Conservation (phyloP, 2,329 filamentous ascomycete species). For the Onygena corvina region DNA sequence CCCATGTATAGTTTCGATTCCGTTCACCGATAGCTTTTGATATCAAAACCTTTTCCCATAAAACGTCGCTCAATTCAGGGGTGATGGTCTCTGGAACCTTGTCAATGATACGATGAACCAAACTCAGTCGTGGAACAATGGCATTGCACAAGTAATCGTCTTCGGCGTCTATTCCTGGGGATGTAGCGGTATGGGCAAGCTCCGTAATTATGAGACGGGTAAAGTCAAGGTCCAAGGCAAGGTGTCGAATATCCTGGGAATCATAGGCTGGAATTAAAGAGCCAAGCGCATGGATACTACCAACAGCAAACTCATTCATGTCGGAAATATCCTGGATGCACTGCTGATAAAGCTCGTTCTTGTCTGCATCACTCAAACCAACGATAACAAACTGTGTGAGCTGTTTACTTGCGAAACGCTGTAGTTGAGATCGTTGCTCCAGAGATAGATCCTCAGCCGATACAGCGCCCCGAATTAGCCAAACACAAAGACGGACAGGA, state of each 20-base stretch:
- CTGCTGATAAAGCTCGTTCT: conserved; percentile 50
- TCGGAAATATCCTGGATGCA: conserved; percentile 58
- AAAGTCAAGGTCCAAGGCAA: conserved; percentile 51
- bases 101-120: conserved; percentile 48
- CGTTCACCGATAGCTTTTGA: conserved; percentile 45
- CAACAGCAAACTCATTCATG: conserved; percentile 53
- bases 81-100: conserved; percentile 52
- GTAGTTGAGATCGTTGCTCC: conserved; percentile 49
- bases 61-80: conserved; percentile 46
- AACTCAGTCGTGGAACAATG: conserved; percentile 45
- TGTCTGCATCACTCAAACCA: conserved; percentile 45
- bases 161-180: conserved; percentile 33
- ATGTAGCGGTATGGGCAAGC: conserved; percentile 44
- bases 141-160: conserved; percentile 31
- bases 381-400: conserved; percentile 49
- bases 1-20: conserved; percentile 58
- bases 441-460: conserved; percentile 43
- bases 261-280: conserved; percentile 33
- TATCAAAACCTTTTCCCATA: conserved; percentile 67
- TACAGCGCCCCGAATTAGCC: conserved; percentile 60
- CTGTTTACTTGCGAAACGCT: conserved; percentile 50
- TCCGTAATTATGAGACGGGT: conserved; percentile 53
- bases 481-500: conserved; percentile 48
- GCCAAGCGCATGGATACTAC: conserved; percentile 58
- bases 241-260: conserved; percentile 42